Conservation (phyloP, 1,139 yeast species). For the Yamadazyma friedrichii region DNA sequence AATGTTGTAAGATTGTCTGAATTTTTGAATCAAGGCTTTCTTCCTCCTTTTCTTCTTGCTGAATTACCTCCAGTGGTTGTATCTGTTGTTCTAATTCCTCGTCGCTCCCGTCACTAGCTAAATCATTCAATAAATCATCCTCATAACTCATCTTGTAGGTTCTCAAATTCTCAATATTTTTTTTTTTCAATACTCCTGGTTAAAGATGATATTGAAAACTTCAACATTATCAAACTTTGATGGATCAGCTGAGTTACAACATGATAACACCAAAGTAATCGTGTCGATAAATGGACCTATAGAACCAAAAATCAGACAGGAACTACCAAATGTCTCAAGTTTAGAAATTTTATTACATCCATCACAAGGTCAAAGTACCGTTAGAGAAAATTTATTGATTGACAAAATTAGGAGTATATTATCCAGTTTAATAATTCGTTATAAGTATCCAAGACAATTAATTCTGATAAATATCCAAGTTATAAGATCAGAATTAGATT, state of each 20-base stretch:
- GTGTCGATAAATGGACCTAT: conserved; percentile 89
- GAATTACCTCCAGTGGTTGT: too few species aligned
- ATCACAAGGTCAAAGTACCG: conserved; percentile 67
- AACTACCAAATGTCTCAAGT: conserved; percentile 74
- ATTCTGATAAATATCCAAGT: conserved; percentile 88
- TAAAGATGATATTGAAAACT: conserved; percentile 18
- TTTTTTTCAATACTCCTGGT: background rate
- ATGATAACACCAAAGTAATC: conserved; percentile 55
- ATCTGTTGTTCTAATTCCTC: conserved; percentile 7
- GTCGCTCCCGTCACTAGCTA: conserved; percentile 23
- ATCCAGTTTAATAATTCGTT: conserved; percentile 60
- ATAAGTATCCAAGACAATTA: conserved; percentile 76
- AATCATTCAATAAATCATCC: conserved; percentile 34
- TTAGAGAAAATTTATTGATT: conserved; percentile 77
- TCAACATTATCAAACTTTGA: conserved; percentile 59
- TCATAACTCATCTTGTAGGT: conserved; percentile 26
- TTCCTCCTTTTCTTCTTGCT: background rate
- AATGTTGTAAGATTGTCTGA: conserved; percentile 9
- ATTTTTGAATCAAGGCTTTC: conserved; percentile 7
- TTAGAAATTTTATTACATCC: conserved; percentile 84
- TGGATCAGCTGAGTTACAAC: conserved; percentile 68
- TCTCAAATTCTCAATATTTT: conserved; percentile 4
- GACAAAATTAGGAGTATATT: conserved; percentile 66
- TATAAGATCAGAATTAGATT: conserved; percentile 16
- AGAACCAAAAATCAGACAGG: conserved; percentile 82